Percentiles rank a stretch among this genome's conserved stretches.
phyloP scores from a whole-genome alignment of 345 rosid species.

The Lepidium didymum region DNA sequence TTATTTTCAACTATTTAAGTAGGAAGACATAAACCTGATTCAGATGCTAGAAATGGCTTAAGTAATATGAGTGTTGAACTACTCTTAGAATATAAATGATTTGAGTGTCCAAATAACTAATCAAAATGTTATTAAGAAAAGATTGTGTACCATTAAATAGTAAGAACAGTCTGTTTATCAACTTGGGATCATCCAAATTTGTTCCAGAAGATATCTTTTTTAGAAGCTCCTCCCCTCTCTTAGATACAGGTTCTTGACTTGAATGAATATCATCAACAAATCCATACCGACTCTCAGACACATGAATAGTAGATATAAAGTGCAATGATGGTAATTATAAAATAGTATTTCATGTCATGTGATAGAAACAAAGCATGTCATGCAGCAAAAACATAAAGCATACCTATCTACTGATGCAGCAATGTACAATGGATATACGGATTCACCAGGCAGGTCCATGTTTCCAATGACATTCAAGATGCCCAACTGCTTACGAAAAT shows the following conservation, averaged over 20 bases:
- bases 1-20: not conserved
- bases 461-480: constrained; percentile 79
- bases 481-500: constrained; percentile 52
- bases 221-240: constrained; percentile 82
- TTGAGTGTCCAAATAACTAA: not conserved
- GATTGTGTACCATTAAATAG: constrained; percentile 62
- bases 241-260: constrained; percentile 82
- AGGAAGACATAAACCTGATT: constrained; percentile 1
- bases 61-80: not conserved
- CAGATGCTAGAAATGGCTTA: not conserved
- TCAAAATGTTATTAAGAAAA: not conserved
- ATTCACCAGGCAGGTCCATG: constrained; percentile 66
- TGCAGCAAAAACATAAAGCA: not conserved
- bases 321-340: constrained; percentile 1
- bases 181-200: constrained; percentile 68
- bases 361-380: constrained; percentile 2
- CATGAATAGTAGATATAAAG: constrained; percentile 4
- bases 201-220: constrained; percentile 67
- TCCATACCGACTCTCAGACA: constrained; percentile 21
- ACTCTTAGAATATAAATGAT: not conserved
- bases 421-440: constrained; percentile 69
- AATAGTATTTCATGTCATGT: constrained; percentile 2
- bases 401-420: constrained; percentile 82
- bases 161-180: constrained; percentile 61
- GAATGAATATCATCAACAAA: constrained; percentile 31